Percentiles rank a stretch among this genome's conserved stretches.
Conservation (phyloP, 2,329 filamentous ascomycete species). For the Clonostachys solani region DNA sequence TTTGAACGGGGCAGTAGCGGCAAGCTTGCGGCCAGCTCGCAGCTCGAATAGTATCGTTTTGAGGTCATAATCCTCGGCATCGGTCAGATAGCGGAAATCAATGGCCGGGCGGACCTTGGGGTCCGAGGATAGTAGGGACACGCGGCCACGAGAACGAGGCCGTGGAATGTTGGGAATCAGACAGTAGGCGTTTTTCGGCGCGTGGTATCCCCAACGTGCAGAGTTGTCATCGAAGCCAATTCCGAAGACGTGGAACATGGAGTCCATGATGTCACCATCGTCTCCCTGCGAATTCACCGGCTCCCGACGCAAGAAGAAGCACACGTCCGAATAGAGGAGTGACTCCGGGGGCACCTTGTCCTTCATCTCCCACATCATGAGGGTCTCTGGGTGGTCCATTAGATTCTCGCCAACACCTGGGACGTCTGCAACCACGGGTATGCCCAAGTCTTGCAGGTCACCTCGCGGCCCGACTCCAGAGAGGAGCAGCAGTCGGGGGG, state of each 20-base stretch:
- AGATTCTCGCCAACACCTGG: slow-evolving; percentile 59
- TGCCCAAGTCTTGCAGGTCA: slow-evolving; percentile 48
- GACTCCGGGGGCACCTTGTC: slow-evolving; percentile 65
- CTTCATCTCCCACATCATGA: slow-evolving; percentile 73
- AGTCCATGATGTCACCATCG: slow-evolving; percentile 74
- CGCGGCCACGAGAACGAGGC: slow-evolving; percentile 69
- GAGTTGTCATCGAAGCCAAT: slow-evolving; percentile 90
- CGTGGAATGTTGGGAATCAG: slow-evolving; percentile 90
- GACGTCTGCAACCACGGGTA: slow-evolving; percentile 50
- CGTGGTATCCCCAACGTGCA: slow-evolving; percentile 64
- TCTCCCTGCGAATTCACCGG: slow-evolving; percentile 8
- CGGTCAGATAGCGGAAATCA: slow-evolving; percentile 87
- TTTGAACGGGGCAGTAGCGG: slow-evolving; percentile 71
- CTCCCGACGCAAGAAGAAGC: slow-evolving; percentile 73
- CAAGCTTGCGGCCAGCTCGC: slow-evolving; percentile 69
- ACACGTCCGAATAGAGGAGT: slow-evolving; percentile 76
- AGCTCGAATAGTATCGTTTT: slow-evolving; percentile 75
- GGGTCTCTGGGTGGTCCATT: slow-evolving; percentile 55
- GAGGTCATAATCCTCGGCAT: slow-evolving; percentile 79
- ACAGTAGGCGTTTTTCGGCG: slow-evolving; percentile 76
- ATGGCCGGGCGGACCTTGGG: slow-evolving; percentile 75
- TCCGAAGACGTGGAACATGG: slow-evolving; percentile 98
- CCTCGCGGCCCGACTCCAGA: slow-evolving; percentile 52
- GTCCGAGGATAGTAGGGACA: slow-evolving; percentile 74
- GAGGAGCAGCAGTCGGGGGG: slow-evolving; percentile 61